Evolutionary conservation across 148 eudicot genomes (phyloP).

Genomic region (Persicaria tinctoria): DNA sequence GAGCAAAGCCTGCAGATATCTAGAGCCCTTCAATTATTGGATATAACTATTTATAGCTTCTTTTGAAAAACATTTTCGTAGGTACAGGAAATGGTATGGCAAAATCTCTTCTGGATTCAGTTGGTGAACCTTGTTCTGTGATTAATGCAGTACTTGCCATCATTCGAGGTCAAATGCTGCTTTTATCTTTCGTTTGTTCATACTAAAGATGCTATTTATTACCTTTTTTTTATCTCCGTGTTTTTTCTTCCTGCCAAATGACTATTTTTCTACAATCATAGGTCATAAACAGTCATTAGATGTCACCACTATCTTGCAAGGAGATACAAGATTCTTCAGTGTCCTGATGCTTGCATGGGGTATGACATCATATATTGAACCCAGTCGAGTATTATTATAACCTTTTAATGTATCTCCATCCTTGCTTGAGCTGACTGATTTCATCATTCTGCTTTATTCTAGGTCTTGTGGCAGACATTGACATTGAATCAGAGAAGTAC

Average conservation of each 20-base stretch:
- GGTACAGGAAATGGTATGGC: constrained; percentile 91
- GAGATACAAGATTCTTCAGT: constrained; percentile 64
- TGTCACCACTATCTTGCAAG: constrained; percentile 78
- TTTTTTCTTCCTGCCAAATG: background rate
- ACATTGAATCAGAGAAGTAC: constrained; percentile 92
- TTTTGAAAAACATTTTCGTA: constrained; percentile 17
- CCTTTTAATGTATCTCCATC: background rate
- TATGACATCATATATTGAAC: constrained; percentile 20
- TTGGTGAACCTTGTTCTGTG: constrained; percentile 73
- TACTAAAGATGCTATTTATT: background rate
- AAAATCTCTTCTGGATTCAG: constrained; percentile 84
- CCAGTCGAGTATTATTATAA: background rate
- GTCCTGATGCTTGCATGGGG: constrained; percentile 99
- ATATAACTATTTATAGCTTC: background rate
- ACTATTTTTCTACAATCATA: constrained; percentile 22
- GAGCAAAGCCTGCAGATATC: background rate
- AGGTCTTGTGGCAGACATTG: constrained; percentile 94
- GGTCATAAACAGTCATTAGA: constrained; percentile 75
- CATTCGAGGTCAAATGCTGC: constrained; percentile 51
- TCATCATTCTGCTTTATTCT: constrained; percentile 11
- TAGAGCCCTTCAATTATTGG: background rate
- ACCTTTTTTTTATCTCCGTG: constrained; percentile 13
- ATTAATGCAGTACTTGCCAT: constrained; percentile 62
- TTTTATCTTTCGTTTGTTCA: background rate
- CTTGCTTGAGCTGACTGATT: background rate